Evolutionary conservation across 2,329 filamentous ascomycete genomes (phyloP).

Genomic region (Botrytis elliptica): DNA sequence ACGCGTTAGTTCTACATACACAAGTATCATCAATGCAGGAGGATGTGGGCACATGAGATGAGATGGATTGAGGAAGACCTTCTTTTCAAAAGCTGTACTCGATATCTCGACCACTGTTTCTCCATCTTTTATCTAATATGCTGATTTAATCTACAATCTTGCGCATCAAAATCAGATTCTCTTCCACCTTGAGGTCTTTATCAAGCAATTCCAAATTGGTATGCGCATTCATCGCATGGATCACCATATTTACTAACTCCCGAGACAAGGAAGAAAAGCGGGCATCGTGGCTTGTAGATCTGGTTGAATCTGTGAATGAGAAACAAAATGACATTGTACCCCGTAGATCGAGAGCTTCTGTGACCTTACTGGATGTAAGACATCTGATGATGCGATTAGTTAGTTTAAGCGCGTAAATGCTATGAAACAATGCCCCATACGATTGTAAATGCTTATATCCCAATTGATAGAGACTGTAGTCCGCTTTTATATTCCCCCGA

Average conservation of each 20-base stretch:
- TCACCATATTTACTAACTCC: background rate
- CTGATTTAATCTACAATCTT: background rate
- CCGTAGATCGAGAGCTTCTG: background rate
- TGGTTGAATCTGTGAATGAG: background rate
- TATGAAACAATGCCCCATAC: background rate
- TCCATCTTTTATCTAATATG: background rate
- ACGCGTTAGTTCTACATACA: background rate
- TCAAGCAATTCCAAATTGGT: fast-evolving
- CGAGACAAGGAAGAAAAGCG: background rate
- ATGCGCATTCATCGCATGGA: background rate
- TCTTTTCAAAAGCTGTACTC: background rate
- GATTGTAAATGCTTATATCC: no score
- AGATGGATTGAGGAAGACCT: background rate
- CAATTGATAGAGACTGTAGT: background rate
- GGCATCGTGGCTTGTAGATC: background rate
- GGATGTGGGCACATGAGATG: background rate
- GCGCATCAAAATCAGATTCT: background rate
- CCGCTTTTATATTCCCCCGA: background rate
- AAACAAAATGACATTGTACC: background rate
- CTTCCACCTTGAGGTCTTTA: background rate
- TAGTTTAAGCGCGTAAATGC: background rate
- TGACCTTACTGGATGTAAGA: background rate
- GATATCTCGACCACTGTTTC: background rate
- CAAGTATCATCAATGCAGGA: background rate
- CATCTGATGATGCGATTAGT: fast-evolving